Conservation (phyloP, 192 early-diverging fungal species). For the Coemansia sp. region DNA sequence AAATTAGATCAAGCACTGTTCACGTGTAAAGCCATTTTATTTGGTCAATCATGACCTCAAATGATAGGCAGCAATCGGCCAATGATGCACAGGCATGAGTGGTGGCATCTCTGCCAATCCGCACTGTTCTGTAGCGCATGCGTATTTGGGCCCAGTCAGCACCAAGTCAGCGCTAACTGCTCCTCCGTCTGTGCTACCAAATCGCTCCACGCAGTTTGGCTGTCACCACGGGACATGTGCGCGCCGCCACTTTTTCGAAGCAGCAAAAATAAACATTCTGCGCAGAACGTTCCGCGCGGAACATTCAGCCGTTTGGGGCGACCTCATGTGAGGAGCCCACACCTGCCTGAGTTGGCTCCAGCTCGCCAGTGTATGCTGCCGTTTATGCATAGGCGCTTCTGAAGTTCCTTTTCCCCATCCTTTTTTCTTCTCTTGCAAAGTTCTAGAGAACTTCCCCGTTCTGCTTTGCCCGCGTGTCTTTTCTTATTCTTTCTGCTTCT, state of each 20-base stretch:
- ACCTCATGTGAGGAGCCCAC: slow-evolving; percentile 2
- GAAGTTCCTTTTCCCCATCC: slow-evolving; percentile 7
- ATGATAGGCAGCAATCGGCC: neutral
- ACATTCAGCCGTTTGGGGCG: slow-evolving; percentile 20
- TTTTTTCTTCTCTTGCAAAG: neutral
- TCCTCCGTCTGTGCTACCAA: too few species aligned
- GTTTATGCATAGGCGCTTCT: slow-evolving; percentile 11
- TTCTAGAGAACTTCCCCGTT: slow-evolving; percentile 7
- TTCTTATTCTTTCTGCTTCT: neutral
- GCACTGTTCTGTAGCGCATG: neutral
- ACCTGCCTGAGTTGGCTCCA: neutral
- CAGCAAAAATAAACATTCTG: slow-evolving; percentile 21
- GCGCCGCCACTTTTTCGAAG: neutral
- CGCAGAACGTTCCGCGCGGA: slow-evolving; percentile 38
- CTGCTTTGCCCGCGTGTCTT: neutral
- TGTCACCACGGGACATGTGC: neutral
- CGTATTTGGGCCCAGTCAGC: neutral
- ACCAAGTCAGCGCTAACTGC: neutral
- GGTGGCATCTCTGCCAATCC: neutral
- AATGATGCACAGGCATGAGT: neutral
- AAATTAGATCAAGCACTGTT: neutral
- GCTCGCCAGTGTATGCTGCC: neutral
- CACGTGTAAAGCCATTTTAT: neutral
- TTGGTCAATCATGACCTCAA: neutral
- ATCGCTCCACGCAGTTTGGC: neutral